These are phyloP conservation scores for Pilaira anomala DNA, from an alignment of 192 early-diverging fungal species.

Conservation along the genomic window DNA sequence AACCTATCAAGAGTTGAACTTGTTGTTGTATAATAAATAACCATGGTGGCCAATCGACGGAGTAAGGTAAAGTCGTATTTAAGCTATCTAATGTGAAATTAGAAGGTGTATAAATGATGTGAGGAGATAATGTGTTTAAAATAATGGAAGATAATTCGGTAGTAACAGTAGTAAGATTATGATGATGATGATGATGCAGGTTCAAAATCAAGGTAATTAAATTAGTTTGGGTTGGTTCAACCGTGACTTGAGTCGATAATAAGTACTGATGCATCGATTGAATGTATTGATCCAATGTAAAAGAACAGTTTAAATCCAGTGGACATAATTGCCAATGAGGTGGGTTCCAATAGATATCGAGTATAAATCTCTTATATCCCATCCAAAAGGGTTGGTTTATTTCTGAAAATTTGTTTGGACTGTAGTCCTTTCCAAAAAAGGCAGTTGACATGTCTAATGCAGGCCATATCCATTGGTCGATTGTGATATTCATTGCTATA, in stretches of 20 bases:
- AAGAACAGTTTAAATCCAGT: background rate
- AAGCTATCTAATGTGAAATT: slow-evolving; percentile 7
- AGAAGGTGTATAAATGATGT: slow-evolving; percentile 21
- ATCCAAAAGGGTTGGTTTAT: background rate
- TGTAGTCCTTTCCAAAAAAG: slow-evolving; percentile 31
- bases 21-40: slow-evolving; percentile 10
- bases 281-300: background rate
- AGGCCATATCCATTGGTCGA: slow-evolving; percentile 30
- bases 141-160: background rate
- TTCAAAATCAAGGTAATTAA: slow-evolving; percentile 4
- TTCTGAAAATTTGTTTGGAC: background rate
- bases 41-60: slow-evolving; percentile 23
- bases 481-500: slow-evolving; percentile 27
- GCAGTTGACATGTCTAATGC: slow-evolving; percentile 26
- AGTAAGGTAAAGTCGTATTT: background rate
- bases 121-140: background rate
- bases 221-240: background rate
- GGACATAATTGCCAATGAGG: slow-evolving; percentile 29
- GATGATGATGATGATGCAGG: background rate
- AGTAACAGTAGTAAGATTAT: background rate
- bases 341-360: slow-evolving; percentile 34
- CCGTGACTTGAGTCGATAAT: background rate
- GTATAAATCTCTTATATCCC: slow-evolving; percentile 24
- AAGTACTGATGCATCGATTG: background rate
- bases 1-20: slow-evolving; percentile 20